These are phyloP conservation scores for Cafeteria roenbergensis DNA, from an alignment of 108 stramenopile genomes.

Conservation along the genomic window DNA sequence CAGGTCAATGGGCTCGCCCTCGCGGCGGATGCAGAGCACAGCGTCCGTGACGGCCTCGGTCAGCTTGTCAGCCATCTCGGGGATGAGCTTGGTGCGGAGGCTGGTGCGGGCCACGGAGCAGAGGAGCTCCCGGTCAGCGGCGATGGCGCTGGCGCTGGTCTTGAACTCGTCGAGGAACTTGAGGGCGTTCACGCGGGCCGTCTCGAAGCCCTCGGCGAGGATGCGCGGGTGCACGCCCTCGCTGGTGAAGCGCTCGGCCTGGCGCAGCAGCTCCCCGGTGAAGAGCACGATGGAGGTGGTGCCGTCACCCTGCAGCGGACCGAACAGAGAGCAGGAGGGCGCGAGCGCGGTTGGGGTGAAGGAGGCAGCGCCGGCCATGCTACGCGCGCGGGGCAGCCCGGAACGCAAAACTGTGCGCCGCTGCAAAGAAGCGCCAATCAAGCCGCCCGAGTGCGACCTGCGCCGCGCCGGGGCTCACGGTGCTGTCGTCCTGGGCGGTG, in stretches of 20 bases:
- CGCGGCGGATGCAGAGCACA: conserved; percentile 60
- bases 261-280: conserved; percentile 86
- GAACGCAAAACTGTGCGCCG: too few relatives aligned
- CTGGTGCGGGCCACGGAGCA: conserved; percentile 65
- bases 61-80: conserved; percentile 62
- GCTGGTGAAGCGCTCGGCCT: conserved; percentile 72
- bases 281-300: conserved; percentile 87
- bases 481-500: conserved; percentile 61
- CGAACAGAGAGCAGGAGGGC: not conserved
- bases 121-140: conserved; percentile 70
- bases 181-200: conserved; percentile 67
- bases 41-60: conserved; percentile 75
- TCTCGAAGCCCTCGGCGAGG: conserved; percentile 86
- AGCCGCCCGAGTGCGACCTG: too few relatives aligned
- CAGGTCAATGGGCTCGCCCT: conserved; percentile 61
- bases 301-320: conserved; percentile 73
- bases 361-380: too few relatives aligned
- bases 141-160: conserved; percentile 25
- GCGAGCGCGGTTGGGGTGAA: too few relatives aligned
- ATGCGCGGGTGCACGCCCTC: conserved; percentile 95
- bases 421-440: too few relatives aligned
- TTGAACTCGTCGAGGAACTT: conserved; percentile 68
- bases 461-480: too few relatives aligned
- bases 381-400: too few relatives aligned
- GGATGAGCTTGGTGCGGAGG: conserved; percentile 81